Evolutionary conservation across 2,329 filamentous ascomycete species (phyloP), one percentile per base, ranked within the genome.

Genomic region (Pochonia chlamydosporia): DNA sequence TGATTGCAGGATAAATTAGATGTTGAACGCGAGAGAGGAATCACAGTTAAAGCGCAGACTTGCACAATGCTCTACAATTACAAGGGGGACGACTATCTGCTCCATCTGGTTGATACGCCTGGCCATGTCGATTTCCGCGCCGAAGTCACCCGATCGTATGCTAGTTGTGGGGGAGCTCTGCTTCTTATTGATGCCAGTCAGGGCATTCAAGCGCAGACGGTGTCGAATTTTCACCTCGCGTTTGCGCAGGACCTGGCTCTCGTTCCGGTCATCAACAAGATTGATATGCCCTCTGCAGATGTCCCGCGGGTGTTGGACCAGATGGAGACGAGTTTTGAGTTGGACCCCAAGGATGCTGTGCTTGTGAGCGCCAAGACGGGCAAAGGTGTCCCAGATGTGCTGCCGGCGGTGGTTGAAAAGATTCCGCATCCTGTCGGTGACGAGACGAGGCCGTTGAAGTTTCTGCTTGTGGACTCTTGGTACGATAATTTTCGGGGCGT

Each of bases 11-110:
- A 99, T 69, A 96, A 96, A 65, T 80, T 99, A 30, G 49, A 51
- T n/a, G 49, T 51, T 9, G 49, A 51, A 24, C 46, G 49, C 20
- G 90, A 97, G 68, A 82, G 93, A 33, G 93, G 93, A 52, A 99
- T 99, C 64, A 99, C 93, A 0, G 93, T 99, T 65, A 99, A 99
- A 73, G 93, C 93, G 47, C 93, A 99, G 73, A 97, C 93, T 48
- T 97, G 93, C 69, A 93, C 86, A 47, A 99, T 99, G 93, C 79
- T 99, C 44, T 96, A 96, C 73, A 89, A 86, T 24, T 75, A 96
- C 69, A 73, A 85, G 16, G 91, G 87, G 14, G 73, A 86, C 26
- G 93, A 99, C 66, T 97, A 97, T 64, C 77, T 99, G 48, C 75
- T 99, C 25, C 93, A 99, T 67, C 77, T 99, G 24, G 91, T 99